A percentile compares a stretch with the other conserved stretches of the same genome.
Conservation (phyloP, 257 asterid species). For the Gentiana dahurica region DNA sequence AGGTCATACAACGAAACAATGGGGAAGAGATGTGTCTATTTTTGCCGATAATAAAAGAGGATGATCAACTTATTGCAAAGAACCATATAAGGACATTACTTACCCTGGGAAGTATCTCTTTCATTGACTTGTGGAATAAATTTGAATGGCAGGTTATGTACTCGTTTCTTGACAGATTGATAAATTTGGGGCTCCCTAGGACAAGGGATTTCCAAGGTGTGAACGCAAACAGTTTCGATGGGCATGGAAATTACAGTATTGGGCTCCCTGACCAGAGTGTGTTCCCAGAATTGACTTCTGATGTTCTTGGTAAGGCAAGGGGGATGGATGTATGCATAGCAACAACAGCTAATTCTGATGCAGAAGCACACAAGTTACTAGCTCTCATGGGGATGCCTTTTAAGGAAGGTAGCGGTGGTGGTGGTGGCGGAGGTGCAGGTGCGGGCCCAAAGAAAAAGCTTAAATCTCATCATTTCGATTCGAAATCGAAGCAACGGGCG, state of each 20-base stretch:
- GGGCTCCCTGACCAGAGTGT: conserved; percentile 90
- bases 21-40: no score
- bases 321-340: conserved; percentile 96
- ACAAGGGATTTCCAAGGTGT: conserved; percentile 94
- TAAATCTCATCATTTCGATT: conserved; percentile 81
- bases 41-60: no score
- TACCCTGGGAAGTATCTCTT: no score
- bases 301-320: conserved; percentile 70
- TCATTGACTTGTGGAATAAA: no score
- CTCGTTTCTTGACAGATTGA: conserved; percentile 84
- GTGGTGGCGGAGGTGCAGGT: conserved; percentile 2
- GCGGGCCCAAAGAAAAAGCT: conserved; percentile 72
- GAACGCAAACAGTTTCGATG: conserved; percentile 82
- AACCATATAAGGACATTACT: no score
- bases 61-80: no score
- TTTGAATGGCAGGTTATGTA: conserved; percentile 61
- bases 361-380: conserved; percentile 64
- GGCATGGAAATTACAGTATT: conserved; percentile 83
- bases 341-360: conserved; percentile 75
- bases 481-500: conserved; percentile 54
- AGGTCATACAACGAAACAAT: no score
- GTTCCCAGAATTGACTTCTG: conserved; percentile 76
- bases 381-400: conserved; percentile 97
- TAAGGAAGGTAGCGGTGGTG: conserved; percentile 51
- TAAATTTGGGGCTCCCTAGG: conserved; percentile 89